Percentiles rank a stretch among this genome's conserved stretches.
These are phyloP conservation scores for Microsporum ferrugineum DNA, from an alignment of 2,329 filamentous ascomycete genomes.

Conservation along the genomic window DNA sequence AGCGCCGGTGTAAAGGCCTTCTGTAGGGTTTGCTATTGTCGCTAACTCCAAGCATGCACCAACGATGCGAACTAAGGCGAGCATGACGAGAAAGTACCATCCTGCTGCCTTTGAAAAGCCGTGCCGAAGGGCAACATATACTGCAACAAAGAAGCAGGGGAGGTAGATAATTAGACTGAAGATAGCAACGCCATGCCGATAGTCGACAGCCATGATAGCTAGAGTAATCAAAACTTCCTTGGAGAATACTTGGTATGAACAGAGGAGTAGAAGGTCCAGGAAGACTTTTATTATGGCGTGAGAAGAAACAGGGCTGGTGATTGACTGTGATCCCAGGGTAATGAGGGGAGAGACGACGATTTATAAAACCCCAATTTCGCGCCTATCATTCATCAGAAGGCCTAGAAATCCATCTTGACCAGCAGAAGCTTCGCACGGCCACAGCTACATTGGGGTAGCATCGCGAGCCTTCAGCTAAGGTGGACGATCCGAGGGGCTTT, in stretches of 20 bases:
- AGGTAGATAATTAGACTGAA: slow-evolving; percentile 28
- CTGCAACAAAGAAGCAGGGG: slow-evolving; percentile 23
- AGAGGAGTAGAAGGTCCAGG: not conserved
- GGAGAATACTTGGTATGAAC: not conserved
- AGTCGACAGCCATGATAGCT: slow-evolving; percentile 16
- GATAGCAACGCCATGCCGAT: slow-evolving; percentile 25
- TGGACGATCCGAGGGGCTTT: not conserved
- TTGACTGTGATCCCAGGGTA: not conserved
- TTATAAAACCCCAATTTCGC: not conserved
- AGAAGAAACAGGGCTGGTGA: not conserved
- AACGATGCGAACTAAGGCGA: slow-evolving; percentile 42
- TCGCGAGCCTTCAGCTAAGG: not conserved
- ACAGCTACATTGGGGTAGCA: not conserved
- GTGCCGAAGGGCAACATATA: slow-evolving; percentile 26
- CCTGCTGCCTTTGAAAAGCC: slow-evolving; percentile 36
- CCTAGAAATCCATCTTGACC: not conserved
- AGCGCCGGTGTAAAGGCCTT: slow-evolving; percentile 31
- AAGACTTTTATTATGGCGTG: not conserved
- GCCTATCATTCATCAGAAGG: not conserved
- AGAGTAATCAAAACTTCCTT: not conserved
- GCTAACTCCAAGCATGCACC: slow-evolving; percentile 42
- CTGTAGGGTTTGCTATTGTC: slow-evolving; percentile 35
- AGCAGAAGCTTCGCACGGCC: not conserved
- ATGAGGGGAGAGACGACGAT: not conserved
- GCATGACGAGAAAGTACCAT: slow-evolving; percentile 44